Evolutionary conservation across 441 rosid species (phyloP), one percentile per base, ranked within the genome.

Genomic region (Croton laevigatus): DNA sequence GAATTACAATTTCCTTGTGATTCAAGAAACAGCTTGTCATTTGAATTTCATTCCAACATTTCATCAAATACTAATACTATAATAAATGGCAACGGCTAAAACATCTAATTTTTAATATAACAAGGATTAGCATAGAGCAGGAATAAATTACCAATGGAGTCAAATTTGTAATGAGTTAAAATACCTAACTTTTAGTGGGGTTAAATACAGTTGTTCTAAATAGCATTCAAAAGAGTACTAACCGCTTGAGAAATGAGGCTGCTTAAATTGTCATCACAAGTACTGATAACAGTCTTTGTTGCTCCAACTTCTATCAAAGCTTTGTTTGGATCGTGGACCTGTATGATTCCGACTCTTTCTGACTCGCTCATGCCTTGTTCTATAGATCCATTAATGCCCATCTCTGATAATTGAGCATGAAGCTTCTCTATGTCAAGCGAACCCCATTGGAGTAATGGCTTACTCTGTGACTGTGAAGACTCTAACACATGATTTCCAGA

Each of bases 361-460:
- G 80, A 67, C 59, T 80, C 78, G 45, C 38, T 61, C 66, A 0
- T 60, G 58, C 59, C 40, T 74, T 65, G 76, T 68, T 76, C 88
- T 37, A 86, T 52, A 52, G 84, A 77, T 74, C 89, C 90, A 6
- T 46, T 65, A 12, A 91, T 77, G 49, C 90, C 93, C 83, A 73
- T 73, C 73, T 87, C 83, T 23, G 81, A 74, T 59, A 91, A 73
- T 17, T 51, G 79, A 8, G 75, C 57, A 27, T 86, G 54, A 51
- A 91, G 91, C 79, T 53, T 70, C 72, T 79, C 84, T 3, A 74
- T 55, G 73, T 85, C 81, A n/a, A 82, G 84, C 20, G 84, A 70
- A 51, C 89, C 93, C 87, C 90, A 84, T 64, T 80, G 80, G 59
- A 87, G 54, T 32, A 64, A 54, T 17, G 83, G 61, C 76, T 71